Base-by-base conservation (phyloP, 495 filamentous ascomycete species). In the Penicillium ucsense region DNA sequence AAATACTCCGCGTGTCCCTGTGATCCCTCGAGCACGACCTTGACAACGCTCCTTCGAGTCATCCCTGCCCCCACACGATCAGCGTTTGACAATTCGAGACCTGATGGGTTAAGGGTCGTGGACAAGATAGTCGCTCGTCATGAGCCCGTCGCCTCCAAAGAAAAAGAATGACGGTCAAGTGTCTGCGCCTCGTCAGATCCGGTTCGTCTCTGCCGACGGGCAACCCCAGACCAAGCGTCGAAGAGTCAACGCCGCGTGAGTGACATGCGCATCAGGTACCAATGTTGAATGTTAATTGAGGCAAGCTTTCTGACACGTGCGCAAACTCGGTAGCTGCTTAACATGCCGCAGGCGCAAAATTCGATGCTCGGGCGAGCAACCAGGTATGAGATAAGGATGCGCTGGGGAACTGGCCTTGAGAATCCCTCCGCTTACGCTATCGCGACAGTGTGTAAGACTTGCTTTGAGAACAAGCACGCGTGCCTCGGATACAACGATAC, bases 301-400 rank as follows among this genome's bases (percentile, higher is more conserved):
- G 20, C 20, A 20, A 20, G 20, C 20, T 20, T 20, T 20, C 20
- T 20, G 20, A 20, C 20, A 20, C 20, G 20, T 20, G 20, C 20
- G 20, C 20, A 20, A 20, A 20, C 20, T 20, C 31, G 50, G 20
- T 53, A 86, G 84, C 53, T 88, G 86, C 67, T 73, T 81, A 49
- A 90, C 85, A 45, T 88, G 85, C 65, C 82, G 86, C 63, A 87
- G 83, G 57, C 78, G 86, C 64, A 90, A 90, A 68, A 89, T 86
- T 47, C 77, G 86, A 63, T 90, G 86, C 61, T 86, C 84, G 29
- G 86, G 86, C 47, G 83, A 87, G 67, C 79, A 81, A 52, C 83
- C 83, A 64, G 66, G 71, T 74, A 59, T 40, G 62, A 53, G 8
- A n/a, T 38, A 33, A 20, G 12, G 48, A 41, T 8, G 28, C 27